Conservation (phyloP, 1,139 yeast genomes). For the Yamadazyma sp. region DNA sequence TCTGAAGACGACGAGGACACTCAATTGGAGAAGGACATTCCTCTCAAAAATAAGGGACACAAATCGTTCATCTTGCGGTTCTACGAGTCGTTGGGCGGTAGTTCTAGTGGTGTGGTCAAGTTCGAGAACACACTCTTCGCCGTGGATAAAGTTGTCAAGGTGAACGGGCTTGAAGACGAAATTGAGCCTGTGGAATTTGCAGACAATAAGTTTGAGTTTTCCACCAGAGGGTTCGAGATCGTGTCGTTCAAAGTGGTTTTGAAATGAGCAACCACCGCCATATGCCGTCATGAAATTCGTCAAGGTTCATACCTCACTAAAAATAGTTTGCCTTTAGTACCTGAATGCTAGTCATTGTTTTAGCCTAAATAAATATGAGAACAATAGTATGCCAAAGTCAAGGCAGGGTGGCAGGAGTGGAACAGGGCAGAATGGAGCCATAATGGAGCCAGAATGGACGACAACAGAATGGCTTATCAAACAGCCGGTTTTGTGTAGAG, state of each 20-base stretch:
- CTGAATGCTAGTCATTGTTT: too few species aligned
- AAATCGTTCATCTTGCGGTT: conserved; percentile 68
- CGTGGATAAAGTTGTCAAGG: conserved; percentile 53
- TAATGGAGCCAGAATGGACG: too few species aligned
- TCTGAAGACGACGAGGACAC: conserved; percentile 79
- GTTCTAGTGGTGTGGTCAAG: conserved; percentile 50
- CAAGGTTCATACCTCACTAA: conserved; percentile 1
- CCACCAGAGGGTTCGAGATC: conserved; percentile 75
- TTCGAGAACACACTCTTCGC: conserved; percentile 32
- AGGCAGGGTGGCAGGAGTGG: too few species aligned
- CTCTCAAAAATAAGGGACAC: conserved; percentile 39
- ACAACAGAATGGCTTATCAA: too few species aligned
- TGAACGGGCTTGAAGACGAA: conserved; percentile 74
- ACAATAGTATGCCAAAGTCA: too few species aligned
- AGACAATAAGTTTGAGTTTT: conserved; percentile 37
- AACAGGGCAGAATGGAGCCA: too few species aligned
- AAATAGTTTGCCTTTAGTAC: too few species aligned
- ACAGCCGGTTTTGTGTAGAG: too few species aligned
- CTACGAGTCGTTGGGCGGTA: conserved; percentile 86
- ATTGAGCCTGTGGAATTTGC: conserved; percentile 24
- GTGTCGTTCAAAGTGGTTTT: conserved; percentile 59
- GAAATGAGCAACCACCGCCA: conserved; percentile 8
- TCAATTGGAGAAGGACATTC: conserved; percentile 33
- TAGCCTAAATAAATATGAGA: too few species aligned
- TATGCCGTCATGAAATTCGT: neutral